A percentile compares a stretch with the other conserved stretches of the same genome.
phyloP scores from a whole-genome alignment of 805 yeast species.

The Ogataea pini region DNA sequence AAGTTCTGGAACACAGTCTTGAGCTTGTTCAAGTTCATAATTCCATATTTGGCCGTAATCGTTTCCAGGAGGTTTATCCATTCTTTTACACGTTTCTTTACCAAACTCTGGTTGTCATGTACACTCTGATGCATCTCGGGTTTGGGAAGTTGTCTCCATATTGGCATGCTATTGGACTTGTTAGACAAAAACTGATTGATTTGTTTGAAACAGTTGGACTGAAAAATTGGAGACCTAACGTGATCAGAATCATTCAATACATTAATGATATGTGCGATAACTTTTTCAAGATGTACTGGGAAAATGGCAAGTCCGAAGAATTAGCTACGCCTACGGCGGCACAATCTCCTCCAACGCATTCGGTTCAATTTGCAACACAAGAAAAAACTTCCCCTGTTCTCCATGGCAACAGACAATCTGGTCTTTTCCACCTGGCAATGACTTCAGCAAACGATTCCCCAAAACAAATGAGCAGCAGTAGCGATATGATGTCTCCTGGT shows the following conservation, averaged over 20 bases:
- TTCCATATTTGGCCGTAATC: constrained; percentile 31
- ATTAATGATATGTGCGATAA: constrained; percentile 36
- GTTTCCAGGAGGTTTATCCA: constrained; percentile 44
- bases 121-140: constrained; percentile 48
- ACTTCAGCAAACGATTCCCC: constrained; percentile 15
- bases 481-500: constrained; percentile 4
- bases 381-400: not conserved
- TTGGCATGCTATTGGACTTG: constrained; percentile 27
- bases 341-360: not conserved
- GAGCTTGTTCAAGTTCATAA: constrained; percentile 37
- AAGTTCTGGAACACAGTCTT: constrained; percentile 40
- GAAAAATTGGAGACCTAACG: constrained; percentile 33
- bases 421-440: constrained; percentile 15
- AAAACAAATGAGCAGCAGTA: constrained; percentile 1
- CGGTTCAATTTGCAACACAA: not conserved
- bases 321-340: not conserved
- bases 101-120: constrained; percentile 53
- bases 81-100: constrained; percentile 50
- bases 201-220: constrained; percentile 32
- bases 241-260: constrained; percentile 33
- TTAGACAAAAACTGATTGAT: constrained; percentile 32
- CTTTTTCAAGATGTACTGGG: constrained; percentile 27
- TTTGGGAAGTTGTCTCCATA: constrained; percentile 33
- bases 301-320: constrained; percentile 5
- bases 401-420: constrained; percentile 1